phyloP scores from a whole-genome alignment of 352 stramenopile genomes.

The Phytophthora kernoviae region DNA sequence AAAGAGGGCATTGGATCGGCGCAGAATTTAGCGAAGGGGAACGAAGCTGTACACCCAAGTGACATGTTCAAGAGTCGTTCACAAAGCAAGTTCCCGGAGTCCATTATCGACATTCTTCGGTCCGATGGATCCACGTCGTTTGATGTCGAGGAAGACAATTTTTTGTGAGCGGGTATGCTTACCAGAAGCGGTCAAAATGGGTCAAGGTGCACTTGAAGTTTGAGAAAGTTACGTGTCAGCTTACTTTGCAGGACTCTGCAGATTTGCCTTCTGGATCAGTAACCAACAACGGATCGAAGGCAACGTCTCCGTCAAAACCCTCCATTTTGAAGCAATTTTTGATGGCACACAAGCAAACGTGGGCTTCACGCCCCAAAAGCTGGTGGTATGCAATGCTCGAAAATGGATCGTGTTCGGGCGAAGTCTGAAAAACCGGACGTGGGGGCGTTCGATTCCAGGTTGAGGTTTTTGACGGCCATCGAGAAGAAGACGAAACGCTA shows the following conservation, averaged over 20 bases:
- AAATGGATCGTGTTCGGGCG: slow-evolving; percentile 82
- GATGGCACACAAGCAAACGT: slow-evolving; percentile 59
- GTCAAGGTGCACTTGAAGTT: slow-evolving; percentile 74
- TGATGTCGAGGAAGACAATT: slow-evolving; percentile 57
- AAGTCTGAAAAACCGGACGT: slow-evolving; percentile 69
- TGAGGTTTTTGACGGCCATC: slow-evolving; percentile 74
- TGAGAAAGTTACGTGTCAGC: slow-evolving; percentile 65
- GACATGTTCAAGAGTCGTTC: slow-evolving; percentile 76
- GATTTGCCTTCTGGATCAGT: slow-evolving; percentile 1
- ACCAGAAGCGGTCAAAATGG: slow-evolving; percentile 81
- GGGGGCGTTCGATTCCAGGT: slow-evolving; percentile 80
- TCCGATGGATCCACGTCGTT: slow-evolving; percentile 64
- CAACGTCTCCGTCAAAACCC: slow-evolving; percentile 28
- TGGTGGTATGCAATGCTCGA: slow-evolving; percentile 74
- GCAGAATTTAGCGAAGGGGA: slow-evolving; percentile 60
- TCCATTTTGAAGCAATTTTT: slow-evolving; percentile 68
- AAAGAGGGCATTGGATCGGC: slow-evolving; percentile 74
- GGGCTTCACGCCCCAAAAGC: slow-evolving; percentile 60
- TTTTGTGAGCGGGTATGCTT: slow-evolving; percentile 64
- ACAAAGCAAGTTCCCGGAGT: slow-evolving; percentile 73
- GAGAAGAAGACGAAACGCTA: slow-evolving; percentile 74
- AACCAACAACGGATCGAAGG: slow-evolving; percentile 14
- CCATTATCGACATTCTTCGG: slow-evolving; percentile 74
- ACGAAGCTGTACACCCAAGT: slow-evolving; percentile 61
- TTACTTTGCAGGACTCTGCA: slow-evolving; percentile 49